Evolutionary conservation across 2,329 filamentous ascomycete species (phyloP).

Genomic region (Aspergillus versicolor): DNA sequence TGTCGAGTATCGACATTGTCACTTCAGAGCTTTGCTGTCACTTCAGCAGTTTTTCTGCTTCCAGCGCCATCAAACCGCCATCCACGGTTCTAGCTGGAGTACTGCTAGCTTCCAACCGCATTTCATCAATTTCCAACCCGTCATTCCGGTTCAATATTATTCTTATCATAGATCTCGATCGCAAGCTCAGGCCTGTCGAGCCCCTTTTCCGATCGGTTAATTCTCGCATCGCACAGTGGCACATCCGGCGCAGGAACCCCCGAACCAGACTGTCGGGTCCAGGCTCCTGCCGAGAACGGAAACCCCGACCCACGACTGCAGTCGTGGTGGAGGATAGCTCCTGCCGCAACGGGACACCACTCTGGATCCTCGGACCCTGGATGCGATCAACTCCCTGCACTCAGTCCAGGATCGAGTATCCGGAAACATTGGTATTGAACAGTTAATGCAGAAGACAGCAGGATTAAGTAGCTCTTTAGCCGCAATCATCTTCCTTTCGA

Average conservation of each 20-base stretch:
- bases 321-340: neutral
- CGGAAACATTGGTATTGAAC: neutral
- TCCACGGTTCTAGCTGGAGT: no score
- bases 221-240: neutral
- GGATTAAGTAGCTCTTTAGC: no score
- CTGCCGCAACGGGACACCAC: neutral
- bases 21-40: neutral
- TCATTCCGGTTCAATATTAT: neutral
- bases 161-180: neutral
- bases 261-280: conserved; percentile 30
- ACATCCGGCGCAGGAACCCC: conserved; percentile 28
- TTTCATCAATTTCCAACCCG: neutral
- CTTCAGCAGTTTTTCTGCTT: neutral
- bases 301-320: neutral
- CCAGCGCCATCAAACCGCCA: neutral
- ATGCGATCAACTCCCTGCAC: no score
- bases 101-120: neutral
- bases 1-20: neutral
- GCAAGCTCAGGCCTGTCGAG: neutral
- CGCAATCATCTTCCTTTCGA: no score
- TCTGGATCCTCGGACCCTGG: neutral
- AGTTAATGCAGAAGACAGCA: no score
- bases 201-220: neutral
- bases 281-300: conserved; percentile 8
- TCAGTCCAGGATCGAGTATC: neutral